A percentile compares a stretch with the other conserved stretches of the same genome.
Conservation (phyloP, 495 filamentous ascomycete species). For the Aspergillus avenaceus region DNA sequence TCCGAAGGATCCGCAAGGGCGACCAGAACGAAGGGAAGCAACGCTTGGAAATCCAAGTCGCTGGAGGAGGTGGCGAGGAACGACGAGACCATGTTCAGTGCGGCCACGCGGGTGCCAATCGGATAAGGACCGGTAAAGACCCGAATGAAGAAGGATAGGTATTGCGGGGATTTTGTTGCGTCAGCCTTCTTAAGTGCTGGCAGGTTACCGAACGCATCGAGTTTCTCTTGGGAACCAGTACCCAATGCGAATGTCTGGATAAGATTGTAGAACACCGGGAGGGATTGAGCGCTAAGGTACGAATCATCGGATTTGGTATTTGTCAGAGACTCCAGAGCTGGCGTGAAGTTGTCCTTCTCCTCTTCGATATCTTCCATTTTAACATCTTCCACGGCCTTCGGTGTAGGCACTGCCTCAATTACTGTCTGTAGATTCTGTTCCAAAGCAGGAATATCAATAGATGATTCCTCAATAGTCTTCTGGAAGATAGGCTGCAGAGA, state of each 20-base stretch:
- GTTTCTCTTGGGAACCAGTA: constrained; percentile 41
- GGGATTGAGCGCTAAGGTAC: constrained; percentile 31
- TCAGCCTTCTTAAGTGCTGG: constrained; percentile 53
- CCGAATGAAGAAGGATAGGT: constrained; percentile 70
- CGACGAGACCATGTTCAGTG: constrained; percentile 56
- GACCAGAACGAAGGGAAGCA: constrained; percentile 71
- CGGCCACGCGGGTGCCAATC: constrained; percentile 59
- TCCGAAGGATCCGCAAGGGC: constrained; percentile 70
- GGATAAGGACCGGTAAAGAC: constrained; percentile 71
- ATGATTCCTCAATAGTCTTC: constrained; percentile 53
- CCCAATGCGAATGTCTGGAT: constrained; percentile 60
- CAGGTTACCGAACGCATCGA: constrained; percentile 55
- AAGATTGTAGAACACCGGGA: constrained; percentile 50
- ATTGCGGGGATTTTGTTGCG: constrained; percentile 57
- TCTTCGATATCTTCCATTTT: constrained; percentile 45
- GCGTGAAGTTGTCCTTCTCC: constrained; percentile 34
- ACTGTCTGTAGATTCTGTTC: constrained; percentile 67
- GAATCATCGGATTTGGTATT: constrained; percentile 27
- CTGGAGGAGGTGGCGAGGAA: constrained; percentile 45
- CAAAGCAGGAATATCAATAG: constrained; percentile 62
- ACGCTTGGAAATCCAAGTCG: constrained; percentile 65
- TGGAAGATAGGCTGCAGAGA: constrained; percentile 55
- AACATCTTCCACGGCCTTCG: constrained; percentile 44
- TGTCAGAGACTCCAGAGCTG: constrained; percentile 31
- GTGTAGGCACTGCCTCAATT: constrained; percentile 45